Base-by-base conservation (phyloP, 108 stramenopile genomes). In the Skeletonema costatum region DNA sequence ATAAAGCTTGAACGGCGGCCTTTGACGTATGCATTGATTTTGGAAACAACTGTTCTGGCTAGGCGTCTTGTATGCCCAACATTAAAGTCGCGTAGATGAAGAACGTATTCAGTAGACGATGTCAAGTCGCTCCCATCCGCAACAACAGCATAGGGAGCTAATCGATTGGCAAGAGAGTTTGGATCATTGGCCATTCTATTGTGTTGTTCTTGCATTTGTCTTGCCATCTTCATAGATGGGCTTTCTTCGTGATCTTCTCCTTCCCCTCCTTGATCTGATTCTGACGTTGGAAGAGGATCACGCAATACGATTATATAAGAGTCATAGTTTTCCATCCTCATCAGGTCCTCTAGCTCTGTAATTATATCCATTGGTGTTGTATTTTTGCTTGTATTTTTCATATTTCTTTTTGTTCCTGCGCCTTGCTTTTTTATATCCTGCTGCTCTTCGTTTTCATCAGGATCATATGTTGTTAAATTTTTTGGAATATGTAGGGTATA, bases 11-110 rank as follows among this genome's bases (percentile, higher is more conserved):
- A 81, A 13, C 93, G 88, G 17, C 91, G 66, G 41, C 77, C 75
- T 64, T 85, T 87, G 44, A 87, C 68, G 70, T 89, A 94, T 35
- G 86, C 81, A 58, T 90, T 90, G 29, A 92, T 75, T 77, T 91
- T 90, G 17, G 85, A 73, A 17, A 89, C 77, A 13, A 74, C 77
- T 31, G 88, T 83, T 61, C 87, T 80, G 11, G 91, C 79, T 3
- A 89, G 74, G 35, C 88, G 80, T 8, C 88, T 76, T 3, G 87
- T 78, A 78, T 94, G 80, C 1, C 81, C 70, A 63, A 90, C 65
- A 64, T 89, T 88, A 64, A 92, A 92, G 41, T 85, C 76, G 13
- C 91, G 88, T 70, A 89, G 81, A 35, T 82, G 76, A 6, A 91
- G 51, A 36, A 73, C 68, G 42, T 84, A 89, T 44, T 85, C 81